Percentiles rank a stretch among this genome's conserved stretches.
Evolutionary conservation across 805 yeast species (phyloP).

Genomic region (Candida hungchunana): DNA sequence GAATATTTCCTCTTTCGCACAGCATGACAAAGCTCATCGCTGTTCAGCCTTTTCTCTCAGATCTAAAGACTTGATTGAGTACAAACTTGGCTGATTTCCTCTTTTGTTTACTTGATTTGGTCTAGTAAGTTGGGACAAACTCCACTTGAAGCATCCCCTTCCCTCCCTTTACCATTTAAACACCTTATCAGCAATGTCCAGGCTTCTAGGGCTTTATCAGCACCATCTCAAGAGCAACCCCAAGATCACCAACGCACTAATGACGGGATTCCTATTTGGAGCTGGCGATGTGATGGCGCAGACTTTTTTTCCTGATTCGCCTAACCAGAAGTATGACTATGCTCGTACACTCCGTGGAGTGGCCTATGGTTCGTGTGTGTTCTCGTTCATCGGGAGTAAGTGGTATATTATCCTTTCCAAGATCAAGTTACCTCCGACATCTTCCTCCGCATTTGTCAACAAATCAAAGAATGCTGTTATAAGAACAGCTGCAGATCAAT

Average conservation of each 20-base stretch:
- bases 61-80: no score
- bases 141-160: no score
- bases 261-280: constrained; percentile 63
- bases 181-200: constrained; percentile 6
- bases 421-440: constrained; percentile 34
- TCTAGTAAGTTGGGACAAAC: no score
- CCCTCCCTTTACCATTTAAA: no score
- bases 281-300: constrained; percentile 78
- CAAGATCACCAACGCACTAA: constrained; percentile 47
- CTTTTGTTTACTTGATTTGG: no score
- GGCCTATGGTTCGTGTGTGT: constrained; percentile 66
- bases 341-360: constrained; percentile 59
- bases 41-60: no score
- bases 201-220: constrained; percentile 19
- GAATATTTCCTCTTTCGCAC: no score
- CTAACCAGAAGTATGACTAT: constrained; percentile 37
- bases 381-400: constrained; percentile 68
- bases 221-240: constrained; percentile 39
- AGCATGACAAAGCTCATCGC: no score
- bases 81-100: no score
- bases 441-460: constrained; percentile 16
- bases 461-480: constrained; percentile 33
- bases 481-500: constrained; percentile 68
- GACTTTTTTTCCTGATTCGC: constrained; percentile 35
- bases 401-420: constrained; percentile 59